phyloP scores from a whole-genome alignment of 2,329 filamentous ascomycete species.

The Pseudogymnoascus sp. region DNA sequence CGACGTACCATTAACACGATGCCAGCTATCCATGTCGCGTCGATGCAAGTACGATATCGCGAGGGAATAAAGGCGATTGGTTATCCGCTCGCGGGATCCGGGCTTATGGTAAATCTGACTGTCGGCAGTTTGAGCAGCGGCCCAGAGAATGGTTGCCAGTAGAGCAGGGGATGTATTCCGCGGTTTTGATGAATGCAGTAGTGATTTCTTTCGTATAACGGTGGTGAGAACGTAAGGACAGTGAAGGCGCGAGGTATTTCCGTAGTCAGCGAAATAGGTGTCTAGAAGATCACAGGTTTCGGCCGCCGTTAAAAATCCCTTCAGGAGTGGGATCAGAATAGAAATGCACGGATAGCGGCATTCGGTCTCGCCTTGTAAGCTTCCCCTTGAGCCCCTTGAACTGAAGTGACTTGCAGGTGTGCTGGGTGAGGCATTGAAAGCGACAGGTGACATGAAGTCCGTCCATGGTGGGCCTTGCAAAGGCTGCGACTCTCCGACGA shows the following conservation, averaged over 20 bases:
- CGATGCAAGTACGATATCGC: background rate
- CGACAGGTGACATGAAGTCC: background rate
- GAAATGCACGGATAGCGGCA: background rate
- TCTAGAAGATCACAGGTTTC: constrained; percentile 37
- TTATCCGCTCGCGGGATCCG: background rate
- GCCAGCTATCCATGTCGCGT: background rate
- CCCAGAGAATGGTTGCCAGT: constrained; percentile 40
- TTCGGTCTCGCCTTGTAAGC: background rate
- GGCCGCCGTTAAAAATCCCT: background rate
- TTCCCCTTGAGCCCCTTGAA: background rate
- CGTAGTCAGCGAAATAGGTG: constrained; percentile 38
- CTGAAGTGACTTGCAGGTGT: background rate
- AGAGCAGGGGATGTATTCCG: constrained; percentile 36
- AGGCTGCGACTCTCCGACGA: background rate
- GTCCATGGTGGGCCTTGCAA: background rate
- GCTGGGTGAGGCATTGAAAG: background rate
- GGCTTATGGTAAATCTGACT: background rate
- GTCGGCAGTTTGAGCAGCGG: constrained; percentile 38
- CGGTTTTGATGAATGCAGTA: constrained; percentile 33
- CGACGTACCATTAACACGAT: background rate
- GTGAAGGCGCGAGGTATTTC: constrained; percentile 34
- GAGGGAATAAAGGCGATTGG: background rate
- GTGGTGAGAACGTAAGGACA: constrained; percentile 41
- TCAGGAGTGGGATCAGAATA: background rate
- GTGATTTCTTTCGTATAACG: constrained; percentile 37